These are phyloP conservation scores for Neofusicoccum cordaticola DNA, from an alignment of 2,329 filamentous ascomycete species.

Conservation along the genomic window DNA sequence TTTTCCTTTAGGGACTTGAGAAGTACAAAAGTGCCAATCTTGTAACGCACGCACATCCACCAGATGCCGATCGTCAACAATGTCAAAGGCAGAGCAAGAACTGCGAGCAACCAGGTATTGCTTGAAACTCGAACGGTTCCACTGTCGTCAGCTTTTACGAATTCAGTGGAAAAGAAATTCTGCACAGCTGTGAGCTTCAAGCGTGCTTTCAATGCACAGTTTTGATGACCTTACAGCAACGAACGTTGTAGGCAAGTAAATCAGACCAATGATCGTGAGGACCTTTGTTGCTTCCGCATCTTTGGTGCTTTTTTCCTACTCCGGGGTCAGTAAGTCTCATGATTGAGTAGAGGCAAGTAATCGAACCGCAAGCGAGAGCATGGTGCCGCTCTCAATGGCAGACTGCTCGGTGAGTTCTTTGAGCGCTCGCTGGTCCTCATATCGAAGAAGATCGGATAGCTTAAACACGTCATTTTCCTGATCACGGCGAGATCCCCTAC, in stretches of 20 bases:
- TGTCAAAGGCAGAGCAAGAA: not conserved
- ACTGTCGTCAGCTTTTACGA: not conserved
- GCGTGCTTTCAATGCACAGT: not conserved
- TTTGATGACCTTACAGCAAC: not conserved
- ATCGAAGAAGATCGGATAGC: conserved; percentile 18
- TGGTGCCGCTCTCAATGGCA: not conserved
- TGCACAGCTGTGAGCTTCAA: not conserved
- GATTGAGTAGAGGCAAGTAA: too few species aligned
- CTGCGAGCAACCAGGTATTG: not conserved
- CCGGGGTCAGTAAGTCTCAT: too few species aligned
- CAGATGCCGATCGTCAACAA: not conserved
- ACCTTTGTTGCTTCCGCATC: not conserved
- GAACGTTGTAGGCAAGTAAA: not conserved
- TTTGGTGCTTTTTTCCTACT: not conserved
- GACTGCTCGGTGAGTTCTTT: conserved; percentile 5
- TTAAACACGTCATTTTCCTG: not conserved
- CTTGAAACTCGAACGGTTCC: not conserved
- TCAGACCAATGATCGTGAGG: not conserved
- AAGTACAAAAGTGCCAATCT: not conserved
- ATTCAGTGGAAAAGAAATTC: conserved; percentile 10
- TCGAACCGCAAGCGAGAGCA: conserved; percentile 6
- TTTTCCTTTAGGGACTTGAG: too few species aligned
- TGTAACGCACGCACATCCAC: not conserved
- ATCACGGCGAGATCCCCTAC: too few species aligned
- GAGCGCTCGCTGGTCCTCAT: conserved; percentile 17